Base-by-base conservation (phyloP, 2,329 filamentous ascomycete genomes). In the Cladophialophora carrionii region DNA sequence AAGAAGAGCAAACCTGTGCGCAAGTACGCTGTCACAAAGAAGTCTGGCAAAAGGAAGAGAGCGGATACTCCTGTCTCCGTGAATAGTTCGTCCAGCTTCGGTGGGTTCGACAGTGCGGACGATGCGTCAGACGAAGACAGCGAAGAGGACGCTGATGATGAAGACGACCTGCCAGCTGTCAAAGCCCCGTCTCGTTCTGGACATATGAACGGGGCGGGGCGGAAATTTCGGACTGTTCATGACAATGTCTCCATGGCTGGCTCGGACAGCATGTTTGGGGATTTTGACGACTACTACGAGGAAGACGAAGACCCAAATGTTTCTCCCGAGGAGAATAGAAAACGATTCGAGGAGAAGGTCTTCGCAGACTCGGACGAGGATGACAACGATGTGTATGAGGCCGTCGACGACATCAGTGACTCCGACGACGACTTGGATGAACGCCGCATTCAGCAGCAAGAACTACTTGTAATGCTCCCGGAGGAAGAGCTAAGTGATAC, bases 341-440 rank as follows among this genome's bases (percentile, higher is more conserved):
- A 65, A 57, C 64, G 65, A 10, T 70, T 70, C 52, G 70, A 70
- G 51, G 57, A 57, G 22, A 59, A 67, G 64, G 56, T 71, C 66
- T 68, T 72, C 68, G 59, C 57, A 64, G 37, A 68, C 67, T 43
- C 75, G 72, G 64, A 74, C 65, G 56, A 75, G 73, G 63, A 78
- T 74, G 70, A 75, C 74, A 71, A 76, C 72, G 72, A 72, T 65
- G 55, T 71, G 74, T 92, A 92, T 76, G 90, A 87, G 1, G 89
- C 83, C 43, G 88, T 96, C 65, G 90, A 94, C 74, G 86, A 92
- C 57, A 89, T 96, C 66, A 90, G 86, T 71, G 90, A 93, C 68
- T 88, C 91, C 69, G 90, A 94, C 75, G 89, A 94, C 76, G 86
- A 90, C 70, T 86, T 90, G 82, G 86, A 94, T 62, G 85, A 90